A percentile compares a stretch with the other conserved stretches of the same genome.
phyloP scores from a whole-genome alignment of 108 stramenopile species.

The Craspedostauros australis region DNA sequence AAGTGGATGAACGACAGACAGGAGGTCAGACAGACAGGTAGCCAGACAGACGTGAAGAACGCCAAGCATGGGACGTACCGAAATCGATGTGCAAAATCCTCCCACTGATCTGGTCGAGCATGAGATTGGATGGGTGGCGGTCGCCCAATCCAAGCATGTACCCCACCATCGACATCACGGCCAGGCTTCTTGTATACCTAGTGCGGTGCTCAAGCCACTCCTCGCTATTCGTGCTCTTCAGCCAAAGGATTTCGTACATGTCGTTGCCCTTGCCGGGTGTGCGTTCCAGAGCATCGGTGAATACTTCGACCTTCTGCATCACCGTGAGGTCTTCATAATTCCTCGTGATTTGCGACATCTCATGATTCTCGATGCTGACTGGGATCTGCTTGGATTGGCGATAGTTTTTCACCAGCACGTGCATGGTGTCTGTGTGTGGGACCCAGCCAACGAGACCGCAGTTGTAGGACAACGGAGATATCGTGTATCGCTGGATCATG shows the following conservation, averaged over 20 bases:
- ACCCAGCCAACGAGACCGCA: constrained; percentile 99
- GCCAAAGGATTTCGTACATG: constrained; percentile 93
- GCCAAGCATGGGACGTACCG: constrained; percentile 32
- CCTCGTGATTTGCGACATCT: constrained; percentile 86
- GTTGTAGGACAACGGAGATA: constrained; percentile 94
- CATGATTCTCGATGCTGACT: constrained; percentile 91
- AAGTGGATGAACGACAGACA: too few species aligned
- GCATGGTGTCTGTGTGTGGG: constrained; percentile 96
- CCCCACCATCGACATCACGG: constrained; percentile 99
- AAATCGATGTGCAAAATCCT: constrained; percentile 96
- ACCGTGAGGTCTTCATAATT: constrained; percentile 92
- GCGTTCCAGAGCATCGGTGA: constrained; percentile 79
- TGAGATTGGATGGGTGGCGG: constrained; percentile 88
- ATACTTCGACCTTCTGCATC: constrained; percentile 98
- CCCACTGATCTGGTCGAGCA: constrained; percentile 89
- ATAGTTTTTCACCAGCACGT: constrained; percentile 93
- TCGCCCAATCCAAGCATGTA: constrained; percentile 93
- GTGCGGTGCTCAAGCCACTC: constrained; percentile 97
- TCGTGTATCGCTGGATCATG: constrained; percentile 92
- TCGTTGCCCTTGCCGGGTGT: constrained; percentile 91
- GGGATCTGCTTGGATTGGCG: constrained; percentile 83
- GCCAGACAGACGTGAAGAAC: not conserved
- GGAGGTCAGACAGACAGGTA: not conserved
- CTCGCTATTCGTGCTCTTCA: constrained; percentile 92
- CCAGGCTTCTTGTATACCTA: constrained; percentile 92